Percentiles rank a stretch among this genome's conserved stretches.
These are phyloP conservation scores for Canavalia ensiformis DNA, from an alignment of 306 rosid species.

Conservation along the genomic window DNA sequence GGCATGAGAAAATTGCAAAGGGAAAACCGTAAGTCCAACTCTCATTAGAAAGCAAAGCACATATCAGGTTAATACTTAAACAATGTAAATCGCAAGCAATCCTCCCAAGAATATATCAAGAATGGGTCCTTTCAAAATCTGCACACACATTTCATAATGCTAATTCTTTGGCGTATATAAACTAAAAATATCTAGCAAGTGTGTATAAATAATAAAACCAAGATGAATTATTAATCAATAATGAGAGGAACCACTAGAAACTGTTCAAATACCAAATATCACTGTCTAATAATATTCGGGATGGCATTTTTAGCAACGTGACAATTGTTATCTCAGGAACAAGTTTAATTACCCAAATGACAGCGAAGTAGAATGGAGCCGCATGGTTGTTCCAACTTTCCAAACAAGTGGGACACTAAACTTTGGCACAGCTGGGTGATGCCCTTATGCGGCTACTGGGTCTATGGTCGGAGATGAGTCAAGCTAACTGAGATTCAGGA, in stretches of 20 bases:
- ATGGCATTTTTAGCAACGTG: conserved; percentile 41
- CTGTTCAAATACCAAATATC: conserved; percentile 28
- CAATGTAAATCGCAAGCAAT: conserved; percentile 21
- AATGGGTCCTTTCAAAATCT: conserved; percentile 8
- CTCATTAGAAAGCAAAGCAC: conserved; percentile 39
- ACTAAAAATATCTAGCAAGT: background rate
- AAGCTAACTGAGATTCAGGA: conserved; percentile 37
- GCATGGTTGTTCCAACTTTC: conserved; percentile 36
- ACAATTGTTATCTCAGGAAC: conserved; percentile 11
- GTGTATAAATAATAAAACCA: conserved; percentile 16
- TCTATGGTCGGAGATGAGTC: conserved; percentile 15
- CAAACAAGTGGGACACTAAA: conserved; percentile 26
- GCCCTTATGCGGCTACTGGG: conserved; percentile 13
- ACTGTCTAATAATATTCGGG: conserved; percentile 38
- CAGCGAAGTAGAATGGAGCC: conserved; percentile 38
- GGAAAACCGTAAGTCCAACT: conserved; percentile 21
- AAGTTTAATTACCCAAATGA: conserved; percentile 46
- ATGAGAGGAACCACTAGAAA: background rate
- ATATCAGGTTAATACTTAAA: conserved; percentile 12
- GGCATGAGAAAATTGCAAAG: conserved; percentile 39
- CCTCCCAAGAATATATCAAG: conserved; percentile 4
- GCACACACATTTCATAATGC: conserved; percentile 37
- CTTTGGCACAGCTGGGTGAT: background rate
- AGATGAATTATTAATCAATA: conserved; percentile 23
- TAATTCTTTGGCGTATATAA: background rate